Evolutionary conservation across 129 eudicot genomes (phyloP).

Genomic region (Flaveria linearis): DNA sequence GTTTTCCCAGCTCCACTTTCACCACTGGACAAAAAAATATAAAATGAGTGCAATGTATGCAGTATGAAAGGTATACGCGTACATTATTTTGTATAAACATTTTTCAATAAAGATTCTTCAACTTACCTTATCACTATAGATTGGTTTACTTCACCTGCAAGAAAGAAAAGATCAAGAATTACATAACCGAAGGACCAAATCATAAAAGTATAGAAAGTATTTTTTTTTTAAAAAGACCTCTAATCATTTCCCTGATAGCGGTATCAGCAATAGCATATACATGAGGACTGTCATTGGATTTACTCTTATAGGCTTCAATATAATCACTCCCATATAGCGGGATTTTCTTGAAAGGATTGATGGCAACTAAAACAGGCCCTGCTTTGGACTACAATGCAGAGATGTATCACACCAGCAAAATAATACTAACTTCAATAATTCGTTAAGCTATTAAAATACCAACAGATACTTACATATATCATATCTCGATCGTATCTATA

Average conservation of each 20-base stretch:
- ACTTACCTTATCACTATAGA: slow-evolving; percentile 96
- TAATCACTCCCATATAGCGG: slow-evolving; percentile 72
- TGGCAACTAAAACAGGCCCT: slow-evolving; percentile 90
- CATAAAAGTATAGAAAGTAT: too few species aligned
- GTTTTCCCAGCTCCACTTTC: slow-evolving; percentile 99
- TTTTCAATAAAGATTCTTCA: neutral
- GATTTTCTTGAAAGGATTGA: slow-evolving; percentile 85
- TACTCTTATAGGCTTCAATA: slow-evolving; percentile 66
- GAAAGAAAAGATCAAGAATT: slow-evolving; percentile 9
- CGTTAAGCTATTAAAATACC: neutral
- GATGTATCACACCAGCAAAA: neutral
- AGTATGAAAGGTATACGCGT: neutral
- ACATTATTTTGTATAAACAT: neutral
- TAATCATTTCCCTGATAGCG: slow-evolving; percentile 83
- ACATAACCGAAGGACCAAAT: slow-evolving; percentile 6
- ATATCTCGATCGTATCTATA: slow-evolving; percentile 69
- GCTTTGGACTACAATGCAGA: slow-evolving; percentile 71
- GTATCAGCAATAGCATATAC: slow-evolving; percentile 92
- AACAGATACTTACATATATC: slow-evolving; percentile 73
- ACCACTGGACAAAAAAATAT: slow-evolving; percentile 52
- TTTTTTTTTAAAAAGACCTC: slow-evolving; percentile 44
- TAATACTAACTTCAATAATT: slow-evolving; percentile 15
- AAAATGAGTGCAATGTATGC: neutral
- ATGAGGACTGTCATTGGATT: slow-evolving; percentile 78
- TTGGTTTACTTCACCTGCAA: slow-evolving; percentile 93